Conservation (phyloP, 257 asterid genomes). For the Solanum rostratum region DNA sequence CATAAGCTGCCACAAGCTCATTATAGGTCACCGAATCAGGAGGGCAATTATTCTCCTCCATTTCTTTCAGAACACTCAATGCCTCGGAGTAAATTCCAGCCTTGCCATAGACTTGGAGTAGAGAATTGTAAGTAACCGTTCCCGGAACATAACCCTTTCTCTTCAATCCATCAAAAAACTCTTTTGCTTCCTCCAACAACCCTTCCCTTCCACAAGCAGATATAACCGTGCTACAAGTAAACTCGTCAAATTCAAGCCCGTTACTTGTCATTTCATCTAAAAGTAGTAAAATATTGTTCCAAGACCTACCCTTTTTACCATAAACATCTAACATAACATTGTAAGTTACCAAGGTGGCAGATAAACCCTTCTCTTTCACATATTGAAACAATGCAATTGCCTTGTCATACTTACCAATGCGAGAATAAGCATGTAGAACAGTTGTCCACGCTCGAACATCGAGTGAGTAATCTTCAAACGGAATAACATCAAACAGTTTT, state of each 20-base stretch:
- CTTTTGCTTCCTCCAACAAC: slow-evolving; percentile 72
- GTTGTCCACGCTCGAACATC: slow-evolving; percentile 88
- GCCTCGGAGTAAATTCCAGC: slow-evolving; percentile 81
- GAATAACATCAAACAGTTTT: slow-evolving; percentile 70
- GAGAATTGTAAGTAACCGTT: slow-evolving; percentile 68
- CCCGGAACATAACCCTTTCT: slow-evolving; percentile 63
- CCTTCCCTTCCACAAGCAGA: slow-evolving; percentile 96
- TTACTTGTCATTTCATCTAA: slow-evolving; percentile 63
- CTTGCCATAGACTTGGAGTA: slow-evolving; percentile 87
- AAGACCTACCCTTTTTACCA: slow-evolving; percentile 77
- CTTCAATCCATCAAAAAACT: slow-evolving; percentile 61
- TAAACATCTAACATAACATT: slow-evolving; percentile 94
- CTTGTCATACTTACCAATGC: slow-evolving; percentile 73
- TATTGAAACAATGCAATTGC: slow-evolving; percentile 60
- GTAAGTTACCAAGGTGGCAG: slow-evolving; percentile 70
- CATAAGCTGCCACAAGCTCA: slow-evolving; percentile 84
- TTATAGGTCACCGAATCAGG: slow-evolving; percentile 89
- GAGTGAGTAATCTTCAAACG: slow-evolving; percentile 38
- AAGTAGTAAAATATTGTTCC: slow-evolving; percentile 57
- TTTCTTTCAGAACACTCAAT: slow-evolving; percentile 59
- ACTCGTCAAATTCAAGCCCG: slow-evolving; percentile 78
- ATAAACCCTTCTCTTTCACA: slow-evolving; percentile 46
- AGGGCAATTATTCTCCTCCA: slow-evolving; percentile 81
- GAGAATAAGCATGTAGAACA: slow-evolving; percentile 68
- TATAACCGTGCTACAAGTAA: slow-evolving; percentile 92